Evolutionary conservation across 306 rosid genomes (phyloP), one percentile per base, ranked within the genome.

Genomic region (Echinosophora koreensis): DNA sequence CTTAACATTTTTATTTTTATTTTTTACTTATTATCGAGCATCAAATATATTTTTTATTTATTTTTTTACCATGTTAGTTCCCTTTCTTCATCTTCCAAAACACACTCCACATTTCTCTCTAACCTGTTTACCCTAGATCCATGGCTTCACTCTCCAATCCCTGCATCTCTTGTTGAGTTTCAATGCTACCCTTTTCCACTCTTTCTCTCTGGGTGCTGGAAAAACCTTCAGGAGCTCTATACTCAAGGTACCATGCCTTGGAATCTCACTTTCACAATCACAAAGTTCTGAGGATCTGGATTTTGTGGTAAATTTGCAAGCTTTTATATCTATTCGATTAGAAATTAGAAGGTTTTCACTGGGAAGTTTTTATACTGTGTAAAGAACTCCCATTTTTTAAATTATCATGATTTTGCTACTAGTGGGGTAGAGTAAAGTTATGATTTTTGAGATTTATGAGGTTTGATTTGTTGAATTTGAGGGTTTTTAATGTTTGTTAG

Each of bases 121-220:
- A 73, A 38, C 77, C 82, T 69, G 57, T 78, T 69, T 77, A 88
- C 88, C 96, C 86, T 90, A 91, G 98, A 94, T 94, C 97, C 96
- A 84, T 84, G 90, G 77, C 87, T 80, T 88, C 62, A 51, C 18
- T 86, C 80, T 81, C 41, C 86, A 67, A 61, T 74, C 66, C 75
- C 84, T 80, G 27, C 82, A 75, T 77, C 73, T 51, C 15, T 80
- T 73, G 60, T 73, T 80, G 80, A 88, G 85, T 80, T 85, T 65
- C 78, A 30, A 28, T 75, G 54, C 22, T 73, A 62, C 82, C 74
- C 78, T 66, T 69, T 80, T 41, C 42, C 44, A 49, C 38, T 70
- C 12, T 55, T 22, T 30, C 54, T 55, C 44, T 77, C 66, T 70
- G 73, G 64, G 18, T 76, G 22, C 80, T 63, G 34, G 35, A 39